Conservation (phyloP, 495 filamentous ascomycete genomes). For the Xylaria grammica region DNA sequence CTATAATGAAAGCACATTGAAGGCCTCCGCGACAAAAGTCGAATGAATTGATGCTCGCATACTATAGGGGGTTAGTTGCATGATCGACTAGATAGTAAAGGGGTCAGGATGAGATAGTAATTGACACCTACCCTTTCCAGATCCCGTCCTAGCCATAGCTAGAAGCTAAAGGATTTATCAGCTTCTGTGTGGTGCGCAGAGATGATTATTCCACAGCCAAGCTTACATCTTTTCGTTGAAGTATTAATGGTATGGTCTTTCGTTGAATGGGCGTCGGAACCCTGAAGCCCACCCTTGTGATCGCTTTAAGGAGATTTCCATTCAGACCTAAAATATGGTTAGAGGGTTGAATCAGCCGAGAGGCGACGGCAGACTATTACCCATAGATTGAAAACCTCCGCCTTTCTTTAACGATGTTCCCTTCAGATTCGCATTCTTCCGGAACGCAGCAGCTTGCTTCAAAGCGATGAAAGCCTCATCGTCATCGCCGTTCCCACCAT, state of each 20-base stretch:
- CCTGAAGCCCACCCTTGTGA: slow-evolving; percentile 89
- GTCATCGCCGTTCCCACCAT: slow-evolving; percentile 64
- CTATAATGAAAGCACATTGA: background rate
- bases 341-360: background rate
- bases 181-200: background rate
- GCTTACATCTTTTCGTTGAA: slow-evolving; percentile 24
- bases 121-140: slow-evolving; percentile 66
- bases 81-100: background rate
- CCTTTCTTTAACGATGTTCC: slow-evolving; percentile 88
- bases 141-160: slow-evolving; percentile 96
- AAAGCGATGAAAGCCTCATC: slow-evolving; percentile 91
- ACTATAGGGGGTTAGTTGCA: slow-evolving; percentile 10
- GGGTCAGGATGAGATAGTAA: background rate
- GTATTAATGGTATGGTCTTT: slow-evolving; percentile 88
- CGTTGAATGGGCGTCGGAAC: slow-evolving; percentile 97
- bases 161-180: slow-evolving; percentile 61
- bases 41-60: background rate
- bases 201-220: background rate
- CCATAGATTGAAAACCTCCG: slow-evolving; percentile 97
- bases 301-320: slow-evolving; percentile 80
- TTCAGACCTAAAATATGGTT: slow-evolving; percentile 63
- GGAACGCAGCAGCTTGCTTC: slow-evolving; percentile 80
- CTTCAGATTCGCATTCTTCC: slow-evolving; percentile 81
- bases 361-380: slow-evolving; percentile 33
- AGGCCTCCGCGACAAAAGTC: background rate